These are phyloP conservation scores for Hsuehochloa calcarea DNA, from an alignment of 176 grass and related monocot genomes.

Conservation along the genomic window DNA sequence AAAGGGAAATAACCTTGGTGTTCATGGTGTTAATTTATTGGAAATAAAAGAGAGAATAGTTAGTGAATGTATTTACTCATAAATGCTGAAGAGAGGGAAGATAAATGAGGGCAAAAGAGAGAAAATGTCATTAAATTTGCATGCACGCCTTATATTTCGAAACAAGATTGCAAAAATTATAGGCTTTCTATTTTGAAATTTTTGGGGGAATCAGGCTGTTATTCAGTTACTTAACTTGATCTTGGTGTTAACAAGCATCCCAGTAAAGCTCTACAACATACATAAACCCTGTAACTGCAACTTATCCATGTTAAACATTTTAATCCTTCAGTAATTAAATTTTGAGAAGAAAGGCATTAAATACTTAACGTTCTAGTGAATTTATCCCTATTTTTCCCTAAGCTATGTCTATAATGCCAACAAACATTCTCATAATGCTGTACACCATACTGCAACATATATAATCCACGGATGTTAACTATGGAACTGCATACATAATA, in stretches of 20 bases:
- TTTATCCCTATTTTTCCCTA: background rate
- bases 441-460: background rate
- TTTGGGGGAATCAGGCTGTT: background rate
- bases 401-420: background rate
- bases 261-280: background rate
- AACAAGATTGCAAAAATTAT: too few relatives aligned
- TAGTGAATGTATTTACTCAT: background rate
- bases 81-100: background rate
- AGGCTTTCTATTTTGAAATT: background rate
- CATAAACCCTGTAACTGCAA: background rate
- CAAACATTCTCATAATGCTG: background rate
- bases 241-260: background rate
- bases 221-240: background rate
- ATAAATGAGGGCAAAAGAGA: background rate
- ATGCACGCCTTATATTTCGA: background rate
- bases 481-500: background rate
- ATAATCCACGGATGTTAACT: background rate
- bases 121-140: background rate
- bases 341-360: background rate
- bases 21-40: background rate
- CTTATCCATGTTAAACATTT: background rate
- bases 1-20: background rate
- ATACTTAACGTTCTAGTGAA: constrained; percentile 11
- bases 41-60: background rate
- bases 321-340: background rate